Percentiles rank a stretch among this genome's conserved stretches.
Evolutionary conservation across 495 filamentous ascomycete species (phyloP).

Genomic region (Hyaloscypha bicolor): DNA sequence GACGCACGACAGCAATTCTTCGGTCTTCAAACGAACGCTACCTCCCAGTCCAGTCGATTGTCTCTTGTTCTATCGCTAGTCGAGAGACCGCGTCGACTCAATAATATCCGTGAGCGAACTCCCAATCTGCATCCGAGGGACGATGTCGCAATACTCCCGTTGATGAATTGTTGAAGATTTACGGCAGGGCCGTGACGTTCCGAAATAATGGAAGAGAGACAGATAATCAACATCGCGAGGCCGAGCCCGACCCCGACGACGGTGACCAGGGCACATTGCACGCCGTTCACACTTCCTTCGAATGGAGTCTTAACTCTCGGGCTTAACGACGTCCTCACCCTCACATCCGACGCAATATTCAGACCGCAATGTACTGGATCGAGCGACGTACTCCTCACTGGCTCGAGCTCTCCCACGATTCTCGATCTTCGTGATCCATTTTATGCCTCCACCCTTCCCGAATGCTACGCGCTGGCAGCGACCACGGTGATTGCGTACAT

Average conservation of each 20-base stretch:
- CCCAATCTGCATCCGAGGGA: slow-evolving; percentile 1
- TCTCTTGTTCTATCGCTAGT: neutral
- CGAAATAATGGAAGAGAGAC: slow-evolving; percentile 29
- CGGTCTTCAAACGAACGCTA: neutral
- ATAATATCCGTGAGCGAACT: neutral
- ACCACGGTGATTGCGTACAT: slow-evolving; percentile 92
- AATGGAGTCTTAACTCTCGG: slow-evolving; percentile 63
- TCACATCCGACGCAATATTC: slow-evolving; percentile 63
- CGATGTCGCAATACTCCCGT: slow-evolving; percentile 23
- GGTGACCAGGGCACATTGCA: slow-evolving; percentile 45
- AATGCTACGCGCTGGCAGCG: slow-evolving; percentile 88
- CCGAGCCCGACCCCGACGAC: slow-evolving; percentile 16
- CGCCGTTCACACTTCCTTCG: slow-evolving; percentile 63
- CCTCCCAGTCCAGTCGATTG: neutral
- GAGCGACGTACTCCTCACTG: slow-evolving; percentile 34
- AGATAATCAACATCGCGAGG: slow-evolving; percentile 24
- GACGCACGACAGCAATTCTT: slow-evolving; percentile 4
- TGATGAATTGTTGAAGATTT: slow-evolving; percentile 13
- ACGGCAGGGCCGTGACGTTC: slow-evolving; percentile 27
- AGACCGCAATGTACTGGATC: slow-evolving; percentile 59
- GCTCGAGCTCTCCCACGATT: slow-evolving; percentile 33
- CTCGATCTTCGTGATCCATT: slow-evolving; percentile 80
- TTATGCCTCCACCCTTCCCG: slow-evolving; percentile 87
- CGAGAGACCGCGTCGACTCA: neutral
- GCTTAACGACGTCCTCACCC: slow-evolving; percentile 54